These are phyloP conservation scores for Clavariopsis aquatica DNA, from an alignment of 495 filamentous ascomycete genomes.

Conservation along the genomic window DNA sequence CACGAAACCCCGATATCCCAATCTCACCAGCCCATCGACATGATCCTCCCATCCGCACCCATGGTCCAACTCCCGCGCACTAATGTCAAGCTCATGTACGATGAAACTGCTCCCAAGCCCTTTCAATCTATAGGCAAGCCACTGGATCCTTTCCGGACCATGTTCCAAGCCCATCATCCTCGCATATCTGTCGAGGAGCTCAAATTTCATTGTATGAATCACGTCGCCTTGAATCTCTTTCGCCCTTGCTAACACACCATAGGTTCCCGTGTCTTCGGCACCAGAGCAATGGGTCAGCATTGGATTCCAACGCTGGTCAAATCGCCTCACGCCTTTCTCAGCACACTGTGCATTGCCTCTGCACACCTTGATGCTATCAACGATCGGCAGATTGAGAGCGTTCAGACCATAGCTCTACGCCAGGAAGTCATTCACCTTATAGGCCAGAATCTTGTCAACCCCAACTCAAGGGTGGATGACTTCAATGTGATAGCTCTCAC, in stretches of 20 bases:
- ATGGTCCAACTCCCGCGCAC: conserved; percentile 20
- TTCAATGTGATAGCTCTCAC: conserved; percentile 42
- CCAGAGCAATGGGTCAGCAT: conserved; percentile 36
- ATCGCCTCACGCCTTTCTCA: conserved; percentile 43
- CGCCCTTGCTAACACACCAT: not conserved
- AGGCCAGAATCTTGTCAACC: conserved; percentile 36
- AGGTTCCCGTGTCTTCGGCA: conserved; percentile 36
- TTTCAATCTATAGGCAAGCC: conserved; percentile 33
- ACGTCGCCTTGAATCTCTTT: not conserved
- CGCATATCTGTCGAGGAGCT: conserved; percentile 33
- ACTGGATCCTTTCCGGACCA: conserved; percentile 32
- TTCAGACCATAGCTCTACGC: conserved; percentile 33
- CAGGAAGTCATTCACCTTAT: conserved; percentile 40
- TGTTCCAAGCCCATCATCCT: conserved; percentile 29
- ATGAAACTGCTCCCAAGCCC: not conserved
- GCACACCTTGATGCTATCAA: conserved; percentile 41
- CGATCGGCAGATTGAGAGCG: conserved; percentile 23
- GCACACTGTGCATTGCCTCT: conserved; percentile 42
- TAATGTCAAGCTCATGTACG: conserved; percentile 11
- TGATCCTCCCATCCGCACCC: conserved; percentile 14
- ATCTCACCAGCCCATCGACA: conserved; percentile 4
- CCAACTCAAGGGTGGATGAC: conserved; percentile 28
- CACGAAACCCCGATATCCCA: not conserved
- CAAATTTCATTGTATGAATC: conserved; percentile 35
- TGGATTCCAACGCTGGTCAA: conserved; percentile 43